Evolutionary conservation across 1,284 basidiomycete genomes (phyloP).

Genomic region (Ceraceosorus guamensis): DNA sequence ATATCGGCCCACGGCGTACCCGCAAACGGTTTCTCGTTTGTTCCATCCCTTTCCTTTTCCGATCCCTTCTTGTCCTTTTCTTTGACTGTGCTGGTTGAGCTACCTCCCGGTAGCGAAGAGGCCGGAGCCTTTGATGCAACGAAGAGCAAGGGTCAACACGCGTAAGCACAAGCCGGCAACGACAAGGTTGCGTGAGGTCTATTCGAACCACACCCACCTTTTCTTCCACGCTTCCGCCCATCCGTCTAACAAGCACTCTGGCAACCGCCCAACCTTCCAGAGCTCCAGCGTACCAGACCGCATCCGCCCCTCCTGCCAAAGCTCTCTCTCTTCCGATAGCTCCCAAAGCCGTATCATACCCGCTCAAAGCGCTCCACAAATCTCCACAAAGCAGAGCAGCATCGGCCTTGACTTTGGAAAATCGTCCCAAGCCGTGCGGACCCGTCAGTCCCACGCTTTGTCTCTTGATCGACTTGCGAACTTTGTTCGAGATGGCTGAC

Average conservation of each 20-base stretch:
- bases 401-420: conserved; percentile 39
- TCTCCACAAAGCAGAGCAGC: conserved; percentile 36
- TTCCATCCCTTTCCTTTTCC: conserved; percentile 25
- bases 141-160: background rate
- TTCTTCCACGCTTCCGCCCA: conserved; percentile 37
- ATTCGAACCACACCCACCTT: conserved; percentile 22
- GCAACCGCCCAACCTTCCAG: conserved; percentile 46
- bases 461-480: background rate
- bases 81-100: no score
- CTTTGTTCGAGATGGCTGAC: conserved; percentile 16
- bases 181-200: conserved; percentile 1
- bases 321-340: conserved; percentile 36
- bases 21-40: conserved; percentile 18
- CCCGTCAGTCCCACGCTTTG: conserved; percentile 10
- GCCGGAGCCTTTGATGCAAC: conserved; percentile 1
- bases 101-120: conserved; percentile 4
- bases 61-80: conserved; percentile 29
- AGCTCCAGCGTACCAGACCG: conserved; percentile 45
- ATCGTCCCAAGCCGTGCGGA: conserved; percentile 28
- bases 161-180: background rate
- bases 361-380: conserved; percentile 37
- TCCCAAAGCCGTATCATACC: conserved; percentile 29
- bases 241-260: conserved; percentile 29
- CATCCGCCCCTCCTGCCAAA: conserved; percentile 45
- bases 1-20: conserved; percentile 38